phyloP scores from a whole-genome alignment of 2,329 filamentous ascomycete genomes.

The Aureobasidium vineae region DNA sequence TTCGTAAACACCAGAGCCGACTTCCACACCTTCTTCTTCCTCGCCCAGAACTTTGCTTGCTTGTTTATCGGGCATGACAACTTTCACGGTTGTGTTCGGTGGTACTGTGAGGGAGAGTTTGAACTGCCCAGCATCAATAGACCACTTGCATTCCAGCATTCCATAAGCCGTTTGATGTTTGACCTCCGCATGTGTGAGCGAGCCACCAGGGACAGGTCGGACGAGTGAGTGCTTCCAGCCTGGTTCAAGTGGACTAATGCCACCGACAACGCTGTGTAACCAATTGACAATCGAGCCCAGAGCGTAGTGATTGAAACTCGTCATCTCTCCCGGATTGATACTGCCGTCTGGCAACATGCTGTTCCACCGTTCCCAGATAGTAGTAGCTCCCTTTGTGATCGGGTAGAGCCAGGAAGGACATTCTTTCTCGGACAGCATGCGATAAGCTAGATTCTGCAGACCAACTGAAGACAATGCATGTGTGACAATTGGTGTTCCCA shows the following conservation, averaged over 20 bases:
- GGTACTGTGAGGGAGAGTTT: constrained; percentile 15
- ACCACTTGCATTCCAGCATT: constrained; percentile 34
- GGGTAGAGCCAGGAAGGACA: constrained; percentile 53
- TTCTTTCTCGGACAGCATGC: constrained; percentile 50
- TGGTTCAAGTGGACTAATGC: constrained; percentile 42
- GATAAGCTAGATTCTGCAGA: constrained; percentile 39
- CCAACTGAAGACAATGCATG: constrained; percentile 28
- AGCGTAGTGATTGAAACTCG: constrained; percentile 53
- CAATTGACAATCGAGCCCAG: constrained; percentile 52
- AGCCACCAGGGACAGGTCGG: constrained; percentile 38
- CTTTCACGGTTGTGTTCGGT: constrained; percentile 24
- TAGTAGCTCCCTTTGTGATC: constrained; percentile 49
- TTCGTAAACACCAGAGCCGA: constrained; percentile 22
- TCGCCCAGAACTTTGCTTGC: constrained; percentile 16
- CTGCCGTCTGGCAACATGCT: constrained; percentile 47
- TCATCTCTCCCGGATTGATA: constrained; percentile 51
- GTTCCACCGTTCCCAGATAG: constrained; percentile 55
- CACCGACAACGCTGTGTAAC: constrained; percentile 48
- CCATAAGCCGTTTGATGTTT: constrained; percentile 39
- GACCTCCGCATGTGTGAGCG: constrained; percentile 36
- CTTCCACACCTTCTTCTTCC: constrained; percentile 13
- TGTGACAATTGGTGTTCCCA: constrained; percentile 59
- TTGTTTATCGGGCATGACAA: constrained; percentile 25
- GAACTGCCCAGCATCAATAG: constrained; percentile 27
- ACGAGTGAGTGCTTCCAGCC: constrained; percentile 45